Evolutionary conservation across 352 stramenopile species (phyloP).

Genomic region (Hyaloperonospora brassicae): DNA sequence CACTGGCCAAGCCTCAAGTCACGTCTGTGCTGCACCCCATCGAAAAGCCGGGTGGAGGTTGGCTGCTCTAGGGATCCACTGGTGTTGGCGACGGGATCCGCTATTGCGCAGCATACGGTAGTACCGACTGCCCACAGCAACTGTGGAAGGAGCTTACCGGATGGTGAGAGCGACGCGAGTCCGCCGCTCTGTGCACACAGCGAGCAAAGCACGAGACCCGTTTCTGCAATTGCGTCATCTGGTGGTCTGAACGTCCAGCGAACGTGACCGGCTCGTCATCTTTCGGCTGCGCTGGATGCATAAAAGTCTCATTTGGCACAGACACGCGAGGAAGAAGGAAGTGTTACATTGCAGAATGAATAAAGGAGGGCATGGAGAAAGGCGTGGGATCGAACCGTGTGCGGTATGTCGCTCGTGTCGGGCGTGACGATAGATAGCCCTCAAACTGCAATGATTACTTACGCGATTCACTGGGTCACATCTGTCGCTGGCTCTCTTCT

Average conservation of each 20-base stretch:
- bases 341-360: no score
- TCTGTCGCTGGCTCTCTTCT: no score
- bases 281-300: not conserved
- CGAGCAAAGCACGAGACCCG: conserved; percentile 13
- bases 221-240: conserved; percentile 10
- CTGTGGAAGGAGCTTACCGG: conserved; percentile 16
- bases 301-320: no score
- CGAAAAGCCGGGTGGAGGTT: conserved; percentile 23
- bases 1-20: conserved; percentile 22
- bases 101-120: conserved; percentile 10
- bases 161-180: conserved; percentile 19
- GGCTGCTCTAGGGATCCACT: conserved; percentile 16
- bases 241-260: conserved; percentile 1
- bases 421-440: no score
- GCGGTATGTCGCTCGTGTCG: no score
- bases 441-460: no score
- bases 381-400: no score
- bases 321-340: no score
- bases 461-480: no score
- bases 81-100: conserved; percentile 11
- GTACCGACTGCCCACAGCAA: conserved; percentile 11
- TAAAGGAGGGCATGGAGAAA: no score
- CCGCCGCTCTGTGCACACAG: not conserved
- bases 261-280: conserved; percentile 14
- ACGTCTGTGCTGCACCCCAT: conserved; percentile 12